Evolutionary conservation across 2,329 filamentous ascomycete genomes (phyloP).

Genomic region (Neocatenulostroma microsporum): DNA sequence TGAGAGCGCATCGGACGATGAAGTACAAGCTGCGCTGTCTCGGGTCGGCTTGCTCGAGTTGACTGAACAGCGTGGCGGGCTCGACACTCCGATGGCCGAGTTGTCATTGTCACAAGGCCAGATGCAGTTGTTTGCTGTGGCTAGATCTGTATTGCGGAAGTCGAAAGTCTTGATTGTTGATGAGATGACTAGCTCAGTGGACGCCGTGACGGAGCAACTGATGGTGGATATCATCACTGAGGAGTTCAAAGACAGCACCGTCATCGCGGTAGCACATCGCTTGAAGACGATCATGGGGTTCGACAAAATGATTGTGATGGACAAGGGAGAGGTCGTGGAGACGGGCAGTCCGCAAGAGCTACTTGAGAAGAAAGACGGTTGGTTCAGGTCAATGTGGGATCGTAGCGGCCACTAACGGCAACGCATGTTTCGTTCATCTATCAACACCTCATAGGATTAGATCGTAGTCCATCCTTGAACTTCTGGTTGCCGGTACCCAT

Average conservation of each 20-base stretch:
- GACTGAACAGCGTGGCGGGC: conserved; percentile 26
- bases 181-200: conserved; percentile 40
- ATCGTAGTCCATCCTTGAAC: no score
- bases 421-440: no score
- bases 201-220: conserved; percentile 49
- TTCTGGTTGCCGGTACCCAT: conserved; percentile 4
- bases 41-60: conserved; percentile 36
- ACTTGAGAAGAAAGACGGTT: conserved; percentile 10
- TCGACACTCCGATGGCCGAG: conserved; percentile 31
- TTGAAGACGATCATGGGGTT: conserved; percentile 50
- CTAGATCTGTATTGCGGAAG: conserved; percentile 38
- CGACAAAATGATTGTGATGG: conserved; percentile 47
- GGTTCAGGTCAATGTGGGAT: conserved; percentile 10
- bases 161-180: conserved; percentile 36
- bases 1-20: conserved; percentile 29
- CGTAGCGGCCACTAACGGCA: background rate
- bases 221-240: conserved; percentile 45
- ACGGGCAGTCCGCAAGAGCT: conserved; percentile 18
- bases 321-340: conserved; percentile 43
- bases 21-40: conserved; percentile 37
- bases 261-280: conserved; percentile 52
- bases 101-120: conserved; percentile 40
- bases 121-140: conserved; percentile 44
- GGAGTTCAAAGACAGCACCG: conserved; percentile 49
- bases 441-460: no score